Conservation (phyloP, 129 eudicot species). For the Escallonia herrerae region DNA sequence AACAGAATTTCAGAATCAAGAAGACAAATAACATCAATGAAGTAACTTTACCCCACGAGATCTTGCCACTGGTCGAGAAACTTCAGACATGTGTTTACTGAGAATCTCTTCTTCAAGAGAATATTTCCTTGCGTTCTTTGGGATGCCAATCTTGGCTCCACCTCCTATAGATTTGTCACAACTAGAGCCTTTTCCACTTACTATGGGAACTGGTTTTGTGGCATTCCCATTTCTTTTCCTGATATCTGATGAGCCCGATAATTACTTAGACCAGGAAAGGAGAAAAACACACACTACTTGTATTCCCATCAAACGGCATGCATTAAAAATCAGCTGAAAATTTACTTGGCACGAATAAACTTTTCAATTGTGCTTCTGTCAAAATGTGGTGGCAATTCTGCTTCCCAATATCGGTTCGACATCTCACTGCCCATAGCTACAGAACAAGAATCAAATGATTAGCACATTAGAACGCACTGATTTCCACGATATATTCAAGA, state of each 20-base stretch:
- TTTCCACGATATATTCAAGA: background rate
- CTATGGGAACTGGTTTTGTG: slow-evolving; percentile 13
- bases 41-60: slow-evolving; percentile 31
- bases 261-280: background rate
- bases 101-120: slow-evolving; percentile 43
- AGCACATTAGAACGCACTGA: too few relatives aligned
- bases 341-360: slow-evolving; percentile 47
- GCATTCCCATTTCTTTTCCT: slow-evolving; percentile 34
- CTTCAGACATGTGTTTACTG: slow-evolving; percentile 1
- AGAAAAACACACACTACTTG: background rate
- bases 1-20: background rate
- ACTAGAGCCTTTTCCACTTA: background rate
- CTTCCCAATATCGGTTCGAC: slow-evolving; percentile 59
- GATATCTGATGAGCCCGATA: slow-evolving; percentile 31
- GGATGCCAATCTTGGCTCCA: slow-evolving; percentile 17
- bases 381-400: slow-evolving; percentile 32
- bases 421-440: slow-evolving; percentile 40
- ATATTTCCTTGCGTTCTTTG: slow-evolving; percentile 42
- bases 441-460: background rate
- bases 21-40: background rate
- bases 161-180: background rate
- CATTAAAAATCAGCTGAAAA: background rate
- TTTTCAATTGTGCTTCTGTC: slow-evolving; percentile 37
- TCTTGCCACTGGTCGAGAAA: slow-evolving; percentile 14
- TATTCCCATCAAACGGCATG: background rate